These are phyloP conservation scores for Candida oleophila DNA, from an alignment of 805 yeast genomes.

Conservation along the genomic window DNA sequence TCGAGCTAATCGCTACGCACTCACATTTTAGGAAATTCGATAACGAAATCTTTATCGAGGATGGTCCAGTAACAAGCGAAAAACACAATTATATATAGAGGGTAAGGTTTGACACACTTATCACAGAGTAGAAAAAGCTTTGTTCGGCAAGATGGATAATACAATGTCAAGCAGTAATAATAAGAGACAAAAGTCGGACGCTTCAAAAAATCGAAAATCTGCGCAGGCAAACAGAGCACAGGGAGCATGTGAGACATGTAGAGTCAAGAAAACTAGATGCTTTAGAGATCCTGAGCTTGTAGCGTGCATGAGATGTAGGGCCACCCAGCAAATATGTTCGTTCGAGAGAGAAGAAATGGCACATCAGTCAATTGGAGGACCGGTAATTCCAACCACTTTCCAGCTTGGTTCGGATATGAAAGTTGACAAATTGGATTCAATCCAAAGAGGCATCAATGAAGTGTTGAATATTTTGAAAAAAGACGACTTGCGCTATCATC, in stretches of 20 bases:
- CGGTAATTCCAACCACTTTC: conserved; percentile 4
- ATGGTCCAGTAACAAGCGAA: too few relatives aligned
- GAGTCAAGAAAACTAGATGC: conserved; percentile 62
- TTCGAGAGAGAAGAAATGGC: conserved; percentile 32
- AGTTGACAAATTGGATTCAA: conserved; percentile 25
- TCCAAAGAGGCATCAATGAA: conserved; percentile 36
- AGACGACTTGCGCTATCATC: background rate
- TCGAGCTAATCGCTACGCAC: too few relatives aligned
- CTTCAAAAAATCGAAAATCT: conserved; percentile 13
- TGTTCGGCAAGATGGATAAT: background rate
- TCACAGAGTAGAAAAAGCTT: too few relatives aligned
- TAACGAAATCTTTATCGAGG: too few relatives aligned
- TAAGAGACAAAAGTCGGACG: background rate
- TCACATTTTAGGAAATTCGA: too few relatives aligned
- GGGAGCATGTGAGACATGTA: conserved; percentile 54
- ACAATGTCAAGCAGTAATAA: background rate
- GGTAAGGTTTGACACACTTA: too few relatives aligned
- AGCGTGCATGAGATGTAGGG: conserved; percentile 59
- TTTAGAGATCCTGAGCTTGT: conserved; percentile 47
- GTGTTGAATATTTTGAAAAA: conserved; percentile 24
- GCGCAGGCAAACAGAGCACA: conserved; percentile 43
- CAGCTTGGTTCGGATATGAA: conserved; percentile 4
- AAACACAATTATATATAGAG: too few relatives aligned
- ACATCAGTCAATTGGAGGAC: conserved; percentile 4
- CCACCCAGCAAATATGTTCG: conserved; percentile 52